Conservation (phyloP, 139 green algal genomes). For the Pseudopediastrum boryanum region DNA sequence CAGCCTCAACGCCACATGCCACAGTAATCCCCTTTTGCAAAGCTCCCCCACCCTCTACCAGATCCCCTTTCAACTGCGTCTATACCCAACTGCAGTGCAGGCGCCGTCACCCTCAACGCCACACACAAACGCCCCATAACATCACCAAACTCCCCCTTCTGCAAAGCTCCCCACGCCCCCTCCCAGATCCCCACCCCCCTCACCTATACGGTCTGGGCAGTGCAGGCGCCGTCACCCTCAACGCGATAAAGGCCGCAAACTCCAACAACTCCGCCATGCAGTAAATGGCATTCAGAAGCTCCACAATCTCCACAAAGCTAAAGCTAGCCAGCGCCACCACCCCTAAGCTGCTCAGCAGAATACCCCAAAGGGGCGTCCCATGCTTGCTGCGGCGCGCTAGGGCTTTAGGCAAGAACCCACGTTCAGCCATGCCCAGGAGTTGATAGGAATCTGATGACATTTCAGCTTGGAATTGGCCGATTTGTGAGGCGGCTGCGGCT, state of each 20-base stretch:
- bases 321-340: constrained; percentile 74
- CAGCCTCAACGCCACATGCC: too few species aligned
- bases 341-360: constrained; percentile 81
- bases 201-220: constrained; percentile 72
- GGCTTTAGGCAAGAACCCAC: constrained; percentile 89
- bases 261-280: constrained; percentile 95
- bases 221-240: constrained; percentile 75
- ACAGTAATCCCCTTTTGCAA: too few species aligned
- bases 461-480: constrained; percentile 96
- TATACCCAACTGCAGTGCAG: too few species aligned
- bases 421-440: constrained; percentile 92
- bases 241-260: constrained; percentile 92
- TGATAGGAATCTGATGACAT: constrained; percentile 95
- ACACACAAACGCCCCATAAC: too few species aligned
- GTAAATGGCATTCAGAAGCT: constrained; percentile 96
- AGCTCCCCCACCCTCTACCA: too few species aligned
- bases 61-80: too few species aligned
- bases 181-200: too few species aligned
- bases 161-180: too few species aligned
- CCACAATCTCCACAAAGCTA: constrained; percentile 85
- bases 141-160: too few species aligned
- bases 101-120: too few species aligned
- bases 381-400: constrained; percentile 69
- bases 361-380: constrained; percentile 88
- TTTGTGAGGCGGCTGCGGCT: constrained; percentile 86